Base-by-base conservation (phyloP, 2,329 filamentous ascomycete species). In the Hirsutella rhossiliensis region DNA sequence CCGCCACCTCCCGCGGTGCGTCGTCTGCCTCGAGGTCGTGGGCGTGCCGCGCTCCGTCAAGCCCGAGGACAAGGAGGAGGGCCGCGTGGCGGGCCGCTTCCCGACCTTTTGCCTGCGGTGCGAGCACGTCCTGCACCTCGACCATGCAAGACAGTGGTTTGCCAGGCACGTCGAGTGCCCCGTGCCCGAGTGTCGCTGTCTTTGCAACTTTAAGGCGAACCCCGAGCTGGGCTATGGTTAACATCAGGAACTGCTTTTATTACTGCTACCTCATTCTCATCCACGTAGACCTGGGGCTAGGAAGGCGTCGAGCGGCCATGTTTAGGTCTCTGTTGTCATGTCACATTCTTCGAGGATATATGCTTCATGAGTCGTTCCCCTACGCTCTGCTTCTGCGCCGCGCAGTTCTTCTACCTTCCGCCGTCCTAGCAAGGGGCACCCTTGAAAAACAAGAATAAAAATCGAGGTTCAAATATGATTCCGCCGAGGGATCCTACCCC, bases 81-180 rank as follows among this genome's bases (percentile, higher is more conserved):
- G 64, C 38, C 60, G 64, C 53, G 62, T 70, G 58, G 70, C 72
- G 39, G 75, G 74, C 3, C 68, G 71, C 39, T 83, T 84, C 54
- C 76, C 78, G n/a, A 82, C 77, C 0, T 84, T 84, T 54, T 84
- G 80, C 48, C 66, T 84, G 38, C 72, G 73, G 51, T 84, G 80
- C 56, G 78, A 82, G 54, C 80, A 84, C 54, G 78, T 81, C 11
- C 62, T 80, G 54, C 80, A 84, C 52, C 66, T 82, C 45, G 80
- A 83, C 52, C 80, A 84, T 55, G 78, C 79, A 6, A 63, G 76
- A 51, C 71, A 75, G 60, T 84, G 80, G 80, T 84, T 84, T 53
- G 65, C 71, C 7, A 62, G 76, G 29, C 79, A 83, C 50, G 69
- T 70, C 27, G 78, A 84, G 60, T 84, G 80, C 54, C 79, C 80